Conservation (phyloP, 2,329 filamentous ascomycete species). For the Penicillium sp. region DNA sequence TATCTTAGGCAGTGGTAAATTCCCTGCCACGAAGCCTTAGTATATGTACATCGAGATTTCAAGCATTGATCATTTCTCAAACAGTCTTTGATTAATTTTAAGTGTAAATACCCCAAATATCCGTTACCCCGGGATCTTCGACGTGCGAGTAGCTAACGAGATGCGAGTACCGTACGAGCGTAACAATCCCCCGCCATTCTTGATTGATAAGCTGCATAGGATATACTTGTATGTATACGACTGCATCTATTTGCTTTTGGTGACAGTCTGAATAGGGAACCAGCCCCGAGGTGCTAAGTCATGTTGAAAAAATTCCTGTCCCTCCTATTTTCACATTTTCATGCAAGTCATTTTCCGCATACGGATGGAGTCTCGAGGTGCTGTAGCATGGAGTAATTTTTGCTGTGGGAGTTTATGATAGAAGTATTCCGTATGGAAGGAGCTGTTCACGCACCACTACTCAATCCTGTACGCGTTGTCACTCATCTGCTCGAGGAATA, state of each 20-base stretch:
- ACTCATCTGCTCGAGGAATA: background rate
- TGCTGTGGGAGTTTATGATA: too few relatives aligned
- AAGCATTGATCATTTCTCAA: background rate
- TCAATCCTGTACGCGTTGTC: background rate
- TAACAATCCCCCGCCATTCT: background rate
- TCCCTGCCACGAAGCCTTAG: constrained; percentile 21
- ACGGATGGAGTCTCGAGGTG: background rate
- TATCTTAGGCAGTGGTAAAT: constrained; percentile 30
- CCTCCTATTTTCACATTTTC: background rate
- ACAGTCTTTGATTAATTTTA: too few relatives aligned
- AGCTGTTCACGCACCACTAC: too few relatives aligned
- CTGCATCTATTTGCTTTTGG: background rate
- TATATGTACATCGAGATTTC: background rate
- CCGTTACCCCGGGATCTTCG: too few relatives aligned
- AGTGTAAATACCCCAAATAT: too few relatives aligned
- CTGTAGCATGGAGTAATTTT: background rate
- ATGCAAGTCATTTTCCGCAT: background rate
- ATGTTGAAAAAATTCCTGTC: background rate
- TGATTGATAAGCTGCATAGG: background rate
- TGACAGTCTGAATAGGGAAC: background rate
- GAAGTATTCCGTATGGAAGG: too few relatives aligned
- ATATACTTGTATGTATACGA: background rate
- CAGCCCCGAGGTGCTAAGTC: background rate
- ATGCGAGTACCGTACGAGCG: background rate
- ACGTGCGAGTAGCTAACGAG: background rate